These are phyloP conservation scores for Pythium rishiriense DNA, from an alignment of 352 stramenopile species.

Conservation along the genomic window DNA sequence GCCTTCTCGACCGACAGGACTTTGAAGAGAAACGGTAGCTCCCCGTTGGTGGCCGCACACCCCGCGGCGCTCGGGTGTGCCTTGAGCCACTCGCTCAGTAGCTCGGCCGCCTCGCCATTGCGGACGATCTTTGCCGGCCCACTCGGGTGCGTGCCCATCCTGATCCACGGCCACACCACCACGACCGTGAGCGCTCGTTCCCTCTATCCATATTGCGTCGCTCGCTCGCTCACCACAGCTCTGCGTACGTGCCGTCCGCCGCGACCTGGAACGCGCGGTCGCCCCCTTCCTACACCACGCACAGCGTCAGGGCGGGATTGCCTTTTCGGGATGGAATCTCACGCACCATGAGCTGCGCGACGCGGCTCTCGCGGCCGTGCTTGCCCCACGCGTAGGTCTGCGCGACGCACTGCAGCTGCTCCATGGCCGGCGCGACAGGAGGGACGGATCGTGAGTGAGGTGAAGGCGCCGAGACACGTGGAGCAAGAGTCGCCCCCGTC, in stretches of 20 bases:
- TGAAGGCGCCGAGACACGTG: neutral
- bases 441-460: neutral
- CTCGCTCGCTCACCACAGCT: slow-evolving; percentile 82
- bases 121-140: slow-evolving; percentile 81
- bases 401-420: slow-evolving; percentile 77
- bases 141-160: slow-evolving; percentile 95
- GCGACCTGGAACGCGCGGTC: slow-evolving; percentile 52
- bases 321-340: too few relatives aligned
- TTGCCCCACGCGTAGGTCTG: slow-evolving; percentile 94
- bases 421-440: slow-evolving; percentile 31
- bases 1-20: slow-evolving; percentile 97
- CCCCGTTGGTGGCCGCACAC: slow-evolving; percentile 36
- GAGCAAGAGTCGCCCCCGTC: neutral
- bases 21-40: slow-evolving; percentile 99
- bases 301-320: neutral
- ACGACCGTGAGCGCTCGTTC: too few relatives aligned
- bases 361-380: slow-evolving; percentile 68
- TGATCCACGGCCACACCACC: slow-evolving; percentile 26
- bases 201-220: too few relatives aligned
- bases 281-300: slow-evolving; percentile 37
- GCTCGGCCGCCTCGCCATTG: slow-evolving; percentile 38
- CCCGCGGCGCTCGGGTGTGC: slow-evolving; percentile 49
- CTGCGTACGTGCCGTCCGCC: slow-evolving; percentile 64
- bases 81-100: slow-evolving; percentile 78
- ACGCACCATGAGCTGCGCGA: slow-evolving; percentile 87